Evolutionary conservation across 2,329 filamentous ascomycete species (phyloP).

Genomic region (Capronia americana): DNA sequence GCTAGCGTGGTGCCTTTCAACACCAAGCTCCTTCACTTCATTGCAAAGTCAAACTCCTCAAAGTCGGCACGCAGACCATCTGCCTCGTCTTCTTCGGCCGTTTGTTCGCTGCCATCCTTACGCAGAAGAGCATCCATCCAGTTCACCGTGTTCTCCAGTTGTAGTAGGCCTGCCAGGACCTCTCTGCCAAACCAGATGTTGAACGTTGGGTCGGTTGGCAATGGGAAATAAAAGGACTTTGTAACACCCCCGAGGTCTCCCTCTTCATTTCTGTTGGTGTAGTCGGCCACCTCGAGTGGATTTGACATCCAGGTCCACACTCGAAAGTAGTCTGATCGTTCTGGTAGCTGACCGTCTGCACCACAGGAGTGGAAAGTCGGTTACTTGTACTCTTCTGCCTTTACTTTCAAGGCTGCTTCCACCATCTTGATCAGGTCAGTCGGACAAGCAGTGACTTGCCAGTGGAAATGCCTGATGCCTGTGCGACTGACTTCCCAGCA

Average conservation of each 20-base stretch:
- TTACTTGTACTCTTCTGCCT: conserved; percentile 76
- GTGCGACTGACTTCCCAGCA: conserved; percentile 90
- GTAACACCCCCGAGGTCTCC: conserved; percentile 30
- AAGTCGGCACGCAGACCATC: conserved; percentile 81
- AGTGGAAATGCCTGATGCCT: conserved; percentile 85
- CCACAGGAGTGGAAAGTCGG: conserved; percentile 56
- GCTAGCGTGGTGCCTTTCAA: too few species aligned
- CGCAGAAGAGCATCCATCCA: conserved; percentile 87
- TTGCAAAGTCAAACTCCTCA: conserved; percentile 83
- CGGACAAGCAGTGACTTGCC: conserved; percentile 87
- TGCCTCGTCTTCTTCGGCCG: conserved; percentile 63
- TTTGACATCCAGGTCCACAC: conserved; percentile 73
- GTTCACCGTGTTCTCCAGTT: conserved; percentile 74
- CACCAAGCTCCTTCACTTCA: too few species aligned
- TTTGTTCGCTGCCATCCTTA: conserved; percentile 72
- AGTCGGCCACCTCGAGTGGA: conserved; percentile 33
- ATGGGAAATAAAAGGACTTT: conserved; percentile 71
- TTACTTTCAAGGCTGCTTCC: conserved; percentile 85
- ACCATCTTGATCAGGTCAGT: conserved; percentile 73
- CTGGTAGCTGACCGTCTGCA: conserved; percentile 50
- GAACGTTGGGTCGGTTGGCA: conserved; percentile 76
- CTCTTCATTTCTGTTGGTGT: conserved; percentile 28
- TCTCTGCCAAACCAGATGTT: conserved; percentile 88
- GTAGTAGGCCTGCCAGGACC: conserved; percentile 86
- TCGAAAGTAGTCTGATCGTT: conserved; percentile 72